phyloP scores from a whole-genome alignment of 2,329 filamentous ascomycete genomes.

The Aspergillus sp. region DNA sequence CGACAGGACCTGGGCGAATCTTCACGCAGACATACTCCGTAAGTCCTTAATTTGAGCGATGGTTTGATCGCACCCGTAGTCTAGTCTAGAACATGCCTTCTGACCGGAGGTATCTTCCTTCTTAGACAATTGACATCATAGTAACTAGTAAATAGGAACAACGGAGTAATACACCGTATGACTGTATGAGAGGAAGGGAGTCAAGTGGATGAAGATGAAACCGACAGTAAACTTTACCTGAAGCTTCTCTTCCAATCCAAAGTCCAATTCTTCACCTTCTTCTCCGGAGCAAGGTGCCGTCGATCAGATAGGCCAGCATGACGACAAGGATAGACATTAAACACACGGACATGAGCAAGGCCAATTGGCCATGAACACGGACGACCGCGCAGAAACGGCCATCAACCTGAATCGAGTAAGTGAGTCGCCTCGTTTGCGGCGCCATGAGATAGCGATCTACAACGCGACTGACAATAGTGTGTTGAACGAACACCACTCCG shows the following conservation, averaged over 20 bases:
- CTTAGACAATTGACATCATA: neutral
- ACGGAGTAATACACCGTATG: too few relatives aligned
- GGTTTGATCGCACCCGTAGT: neutral
- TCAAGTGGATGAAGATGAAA: neutral
- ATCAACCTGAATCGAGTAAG: neutral
- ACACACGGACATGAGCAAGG: neutral
- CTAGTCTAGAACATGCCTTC: neutral
- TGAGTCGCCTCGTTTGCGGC: neutral
- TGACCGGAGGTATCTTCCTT: neutral
- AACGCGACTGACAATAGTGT: slow-evolving; percentile 1
- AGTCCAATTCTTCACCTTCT: too few relatives aligned
- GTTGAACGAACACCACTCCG: neutral
- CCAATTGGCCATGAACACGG: neutral
- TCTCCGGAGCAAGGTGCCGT: neutral
- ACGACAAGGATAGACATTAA: neutral
- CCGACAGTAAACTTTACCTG: neutral
- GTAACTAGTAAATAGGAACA: neutral
- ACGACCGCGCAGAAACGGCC: neutral
- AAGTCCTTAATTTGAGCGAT: neutral
- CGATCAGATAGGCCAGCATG: neutral
- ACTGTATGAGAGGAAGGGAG: too few relatives aligned
- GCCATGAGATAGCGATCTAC: slow-evolving; percentile 6
- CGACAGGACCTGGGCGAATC: too few relatives aligned
- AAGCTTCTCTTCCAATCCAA: neutral
- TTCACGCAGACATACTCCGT: too few relatives aligned